These are phyloP conservation scores for Triticum urartu DNA, from an alignment of 176 grass and related monocot species.

Conservation along the genomic window DNA sequence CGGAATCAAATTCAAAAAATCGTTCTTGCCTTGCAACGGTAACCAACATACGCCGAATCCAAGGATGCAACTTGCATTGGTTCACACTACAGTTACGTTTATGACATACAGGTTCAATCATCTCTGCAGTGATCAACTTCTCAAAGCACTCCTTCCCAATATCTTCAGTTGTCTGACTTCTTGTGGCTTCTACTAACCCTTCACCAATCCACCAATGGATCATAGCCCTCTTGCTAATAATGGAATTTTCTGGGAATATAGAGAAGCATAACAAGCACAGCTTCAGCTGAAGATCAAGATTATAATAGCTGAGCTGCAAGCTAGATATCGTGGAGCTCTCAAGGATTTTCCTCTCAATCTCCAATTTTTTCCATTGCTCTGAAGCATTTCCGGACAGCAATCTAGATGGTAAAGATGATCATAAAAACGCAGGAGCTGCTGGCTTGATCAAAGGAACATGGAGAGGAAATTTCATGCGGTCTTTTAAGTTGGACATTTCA, in stretches of 20 bases:
- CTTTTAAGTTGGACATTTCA: constrained; percentile 43
- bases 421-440: background rate
- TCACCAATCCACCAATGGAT: constrained; percentile 79
- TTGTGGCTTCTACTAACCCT: constrained; percentile 38
- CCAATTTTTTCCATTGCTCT: constrained; percentile 34
- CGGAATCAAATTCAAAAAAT: constrained; percentile 56
- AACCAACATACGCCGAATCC: constrained; percentile 46
- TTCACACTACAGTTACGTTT: constrained; percentile 28
- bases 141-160: constrained; percentile 38
- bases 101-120: constrained; percentile 41
- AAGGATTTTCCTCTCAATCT: constrained; percentile 43
- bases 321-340: constrained; percentile 37
- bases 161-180: constrained; percentile 33
- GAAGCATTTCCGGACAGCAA: constrained; percentile 9
- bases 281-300: constrained; percentile 53
- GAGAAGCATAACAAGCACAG: constrained; percentile 59
- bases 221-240: constrained; percentile 58
- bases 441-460: constrained; percentile 25
- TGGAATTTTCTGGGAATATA: constrained; percentile 60
- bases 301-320: constrained; percentile 52
- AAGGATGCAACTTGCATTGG: constrained; percentile 51
- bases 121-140: constrained; percentile 31
- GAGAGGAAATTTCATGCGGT: constrained; percentile 41
- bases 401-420: constrained; percentile 1
- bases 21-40: constrained; percentile 40